These are phyloP conservation scores for Euphrasia arctica DNA, from an alignment of 305 asterid species.

Conservation along the genomic window DNA sequence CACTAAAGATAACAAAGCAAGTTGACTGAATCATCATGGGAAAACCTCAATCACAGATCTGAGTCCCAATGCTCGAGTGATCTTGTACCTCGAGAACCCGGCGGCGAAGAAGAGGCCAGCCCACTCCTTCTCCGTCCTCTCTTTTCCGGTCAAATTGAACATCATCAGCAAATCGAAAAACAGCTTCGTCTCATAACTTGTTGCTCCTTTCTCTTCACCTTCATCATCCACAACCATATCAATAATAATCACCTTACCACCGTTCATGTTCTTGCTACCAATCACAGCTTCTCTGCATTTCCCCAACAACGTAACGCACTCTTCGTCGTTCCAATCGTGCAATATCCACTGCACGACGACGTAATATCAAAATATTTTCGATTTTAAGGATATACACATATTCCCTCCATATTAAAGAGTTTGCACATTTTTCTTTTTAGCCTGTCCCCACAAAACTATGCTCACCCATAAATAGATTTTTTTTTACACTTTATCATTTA, in stretches of 20 bases:
- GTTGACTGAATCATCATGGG: constrained; percentile 2
- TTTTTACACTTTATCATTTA: too few species aligned
- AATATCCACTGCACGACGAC: constrained; percentile 21
- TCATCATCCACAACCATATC: constrained; percentile 7
- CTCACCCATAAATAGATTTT: too few species aligned
- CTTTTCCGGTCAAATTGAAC: neutral
- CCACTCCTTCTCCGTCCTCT: constrained; percentile 23
- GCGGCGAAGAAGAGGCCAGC: constrained; percentile 6
- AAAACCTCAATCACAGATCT: constrained; percentile 24
- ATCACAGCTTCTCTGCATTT: constrained; percentile 22
- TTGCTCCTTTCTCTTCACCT: neutral
- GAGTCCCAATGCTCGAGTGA: constrained; percentile 19
- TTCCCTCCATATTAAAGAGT: too few species aligned
- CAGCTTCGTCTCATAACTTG: constrained; percentile 6
- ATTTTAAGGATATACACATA: too few species aligned
- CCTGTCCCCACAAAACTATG: too few species aligned
- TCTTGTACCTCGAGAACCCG: constrained; percentile 14
- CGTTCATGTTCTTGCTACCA: constrained; percentile 7
- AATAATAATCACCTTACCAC: constrained; percentile 12
- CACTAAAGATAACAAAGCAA: too few species aligned
- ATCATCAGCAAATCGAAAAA: constrained; percentile 11
- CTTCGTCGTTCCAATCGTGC: constrained; percentile 21
- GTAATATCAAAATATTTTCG: too few species aligned
- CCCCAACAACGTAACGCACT: neutral
- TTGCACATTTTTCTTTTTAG: too few species aligned